phyloP scores from a whole-genome alignment of 441 rosid species.

The Croton setiger region DNA sequence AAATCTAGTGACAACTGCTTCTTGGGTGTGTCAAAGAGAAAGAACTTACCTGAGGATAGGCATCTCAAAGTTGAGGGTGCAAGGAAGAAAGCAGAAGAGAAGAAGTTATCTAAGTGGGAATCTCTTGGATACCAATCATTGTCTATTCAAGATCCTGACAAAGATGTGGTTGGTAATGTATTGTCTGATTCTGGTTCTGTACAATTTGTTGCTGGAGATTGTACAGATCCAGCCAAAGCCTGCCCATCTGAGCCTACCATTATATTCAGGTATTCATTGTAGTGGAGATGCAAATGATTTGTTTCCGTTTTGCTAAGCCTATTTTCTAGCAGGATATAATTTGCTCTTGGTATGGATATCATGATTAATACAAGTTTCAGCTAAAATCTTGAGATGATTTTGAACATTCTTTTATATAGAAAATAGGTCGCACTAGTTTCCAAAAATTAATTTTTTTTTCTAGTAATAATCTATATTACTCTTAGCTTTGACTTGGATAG shows the following conservation, averaged over 20 bases:
- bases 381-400: neutral
- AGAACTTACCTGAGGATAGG: constrained; percentile 47
- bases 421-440: neutral
- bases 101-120: constrained; percentile 72
- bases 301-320: neutral
- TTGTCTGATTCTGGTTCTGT: constrained; percentile 58
- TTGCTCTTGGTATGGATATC: neutral
- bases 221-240: constrained; percentile 62
- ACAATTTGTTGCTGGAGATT: constrained; percentile 78
- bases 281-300: neutral
- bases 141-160: constrained; percentile 55
- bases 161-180: constrained; percentile 41
- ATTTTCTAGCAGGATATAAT: too few relatives aligned
- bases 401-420: neutral
- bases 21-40: constrained; percentile 41
- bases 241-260: constrained; percentile 65
- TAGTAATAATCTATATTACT: neutral
- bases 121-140: constrained; percentile 68
- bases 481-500: neutral
- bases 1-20: constrained; percentile 35
- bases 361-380: neutral
- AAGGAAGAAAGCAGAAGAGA: constrained; percentile 67
- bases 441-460: neutral
- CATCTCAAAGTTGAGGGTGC: constrained; percentile 54
- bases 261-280: constrained; percentile 63